phyloP scores from a whole-genome alignment of 306 rosid genomes.

The Erythrophleum fordii region DNA sequence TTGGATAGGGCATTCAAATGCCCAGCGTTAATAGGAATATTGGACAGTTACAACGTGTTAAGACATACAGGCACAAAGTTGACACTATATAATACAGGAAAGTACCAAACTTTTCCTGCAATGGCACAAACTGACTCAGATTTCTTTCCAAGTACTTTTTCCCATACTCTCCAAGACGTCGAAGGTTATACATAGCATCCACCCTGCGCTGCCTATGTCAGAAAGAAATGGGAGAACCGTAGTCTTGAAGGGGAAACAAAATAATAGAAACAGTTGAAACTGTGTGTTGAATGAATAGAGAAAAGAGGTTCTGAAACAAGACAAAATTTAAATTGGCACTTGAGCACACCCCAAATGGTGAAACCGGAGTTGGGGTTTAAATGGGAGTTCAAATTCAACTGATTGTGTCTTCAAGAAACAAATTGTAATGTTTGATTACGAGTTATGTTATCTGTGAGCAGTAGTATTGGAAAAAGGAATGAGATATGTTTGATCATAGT shows the following conservation, averaged over 20 bases:
- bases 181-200: no score
- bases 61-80: not conserved
- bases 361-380: no score
- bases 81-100: not conserved
- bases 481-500: no score
- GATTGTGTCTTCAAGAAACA: not conserved
- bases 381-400: not conserved
- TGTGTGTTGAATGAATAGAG: no score
- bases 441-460: not conserved
- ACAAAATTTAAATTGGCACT: not conserved
- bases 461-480: not conserved
- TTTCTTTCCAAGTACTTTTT: not conserved
- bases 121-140: not conserved
- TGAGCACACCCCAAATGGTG: not conserved
- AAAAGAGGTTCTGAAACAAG: no score
- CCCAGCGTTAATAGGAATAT: not conserved
- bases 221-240: no score
- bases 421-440: not conserved
- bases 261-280: no score
- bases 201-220: no score
- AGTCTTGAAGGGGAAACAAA: no score
- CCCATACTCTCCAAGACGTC: no score
- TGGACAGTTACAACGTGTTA: not conserved
- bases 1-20: not conserved
- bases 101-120: not conserved